Evolutionary conservation across 306 rosid species (phyloP), one percentile per base, ranked within the genome.

Genomic region (Phaseolus lunatus): DNA sequence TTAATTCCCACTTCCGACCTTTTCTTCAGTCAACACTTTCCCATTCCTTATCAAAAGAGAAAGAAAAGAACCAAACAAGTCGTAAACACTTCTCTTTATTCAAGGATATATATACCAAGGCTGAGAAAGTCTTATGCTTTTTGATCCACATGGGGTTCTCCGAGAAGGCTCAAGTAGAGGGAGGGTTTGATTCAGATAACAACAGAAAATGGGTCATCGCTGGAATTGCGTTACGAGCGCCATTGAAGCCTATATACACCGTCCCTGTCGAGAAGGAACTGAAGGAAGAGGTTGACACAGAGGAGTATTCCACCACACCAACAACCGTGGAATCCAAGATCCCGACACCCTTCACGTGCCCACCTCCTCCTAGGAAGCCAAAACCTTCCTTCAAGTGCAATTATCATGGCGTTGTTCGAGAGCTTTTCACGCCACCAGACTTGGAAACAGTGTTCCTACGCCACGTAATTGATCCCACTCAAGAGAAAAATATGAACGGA

Each of bases 361-460:
- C 98, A 9, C 90, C 97, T 33, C 87, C 97, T 57, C 97, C 98
- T 9, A 89, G 76, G 66, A 94, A 94, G 82, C 73, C 65, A 53
- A 92, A 87, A 68, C 26, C 93, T 69, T 73, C 94, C 5, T 37
- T 64, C 8, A 89, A 86, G 84, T 92, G 87, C 73, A 90, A 83
- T 22, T 88, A 80, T 26, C 83, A 77, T 27, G 78, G 70, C 5
- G 73, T 72, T n/a, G 83, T 58, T 4, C 78, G 80, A 59, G 87
- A 90, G 82, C 87, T 94, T 85, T 88, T 92, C 85, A 82, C 81
- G 9, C 91, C 97, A 65, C 93, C 88, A 0, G 97, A 92, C 11
- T 89, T 92, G 70, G 98, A 94, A 73, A 77, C 88, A 12, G 88
- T 94, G 20, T 94, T 94, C 53, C 78, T 74, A 26, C 86, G 86